Evolutionary conservation across 2,329 filamentous ascomycete species (phyloP), one percentile per base, ranked within the genome.

Genomic region (Xylaria multiplex): DNA sequence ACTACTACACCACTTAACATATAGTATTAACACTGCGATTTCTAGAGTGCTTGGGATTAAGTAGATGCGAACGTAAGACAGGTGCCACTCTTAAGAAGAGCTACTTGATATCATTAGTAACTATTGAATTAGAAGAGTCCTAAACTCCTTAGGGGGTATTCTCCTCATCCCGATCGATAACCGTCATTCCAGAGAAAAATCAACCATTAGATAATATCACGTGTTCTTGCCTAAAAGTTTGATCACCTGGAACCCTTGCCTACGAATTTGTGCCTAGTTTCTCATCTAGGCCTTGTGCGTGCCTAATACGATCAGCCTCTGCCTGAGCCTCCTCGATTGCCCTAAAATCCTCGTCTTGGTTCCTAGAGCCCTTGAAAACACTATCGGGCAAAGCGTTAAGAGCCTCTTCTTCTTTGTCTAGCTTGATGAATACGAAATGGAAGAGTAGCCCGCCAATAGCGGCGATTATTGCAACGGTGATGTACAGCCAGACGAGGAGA

Each of bases 401-500:
- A 43, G 83, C 80, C 76, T 93, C 91, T 71, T 93, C 91, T 68
- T 87, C 80, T 55, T 78, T 79, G 73, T 93, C 91, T 1, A 90
- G 79, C 5, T 82, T 77, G n/a, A 83, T 78, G 78, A 90, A 91
- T 70, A 84, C 86, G 63, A 88, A 74, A 88, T 89, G 94, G 81
- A 95, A 94, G n/a, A 85, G 80, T 3, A 84, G 73, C 6, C 89
- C 90, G 43, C 87, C 75, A 7, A 90, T 59, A 52, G 86, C 85
- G 0, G 91, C 86, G 27, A 93, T 78, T 54, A 92, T 82, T 3
- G 90, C 90, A 8, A 92, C 86, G 2, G 86, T 79, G 3, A 80
- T 85, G 74, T 94, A 95, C 79, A 93, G 91, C 90, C 90, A 93
- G 0, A 91, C 84, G 5, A 93, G 81, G 11, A 91, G 79, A 1